A percentile compares a stretch with the other conserved stretches of the same genome.
Evolutionary conservation across 23 red algal genomes (phyloP).

Genomic region (Agarophyton chilense): DNA sequence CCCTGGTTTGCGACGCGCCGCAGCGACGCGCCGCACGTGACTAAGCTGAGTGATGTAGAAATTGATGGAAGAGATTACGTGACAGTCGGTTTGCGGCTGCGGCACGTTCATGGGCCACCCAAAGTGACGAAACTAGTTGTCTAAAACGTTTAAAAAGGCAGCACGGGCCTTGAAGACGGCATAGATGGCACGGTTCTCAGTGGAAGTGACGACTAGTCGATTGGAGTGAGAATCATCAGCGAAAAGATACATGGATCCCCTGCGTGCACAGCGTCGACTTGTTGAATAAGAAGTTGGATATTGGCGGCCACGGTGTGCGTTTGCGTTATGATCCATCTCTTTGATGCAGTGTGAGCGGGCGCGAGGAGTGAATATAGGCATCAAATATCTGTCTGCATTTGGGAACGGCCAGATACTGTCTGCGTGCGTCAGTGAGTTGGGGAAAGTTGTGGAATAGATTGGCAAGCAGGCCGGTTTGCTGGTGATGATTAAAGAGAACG

Average conservation of each 20-base stretch:
- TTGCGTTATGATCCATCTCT: conserved; percentile 27
- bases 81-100: conserved; percentile 16
- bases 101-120: conserved; percentile 78
- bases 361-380: conserved; percentile 28
- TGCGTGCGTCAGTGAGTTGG: conserved; percentile 13
- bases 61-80: conserved; percentile 48
- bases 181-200: conserved; percentile 66
- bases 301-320: conserved; percentile 53
- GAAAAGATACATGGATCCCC: conserved; percentile 36
- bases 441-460: conserved; percentile 15
- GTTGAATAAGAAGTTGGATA: conserved; percentile 38
- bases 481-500: conserved; percentile 32
- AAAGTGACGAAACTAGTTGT: conserved; percentile 70
- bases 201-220: conserved; percentile 27
- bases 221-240: conserved; percentile 34
- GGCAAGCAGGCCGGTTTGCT: background rate
- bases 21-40: too few relatives aligned
- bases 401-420: conserved; percentile 18
- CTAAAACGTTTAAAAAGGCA: conserved; percentile 71
- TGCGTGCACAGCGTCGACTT: conserved; percentile 47
- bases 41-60: conserved; percentile 54
- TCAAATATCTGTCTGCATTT: conserved; percentile 54
- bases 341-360: conserved; percentile 33
- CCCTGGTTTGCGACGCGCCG: conserved; percentile 45
- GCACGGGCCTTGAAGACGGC: conserved; percentile 76